A percentile compares a stretch with the other conserved stretches of the same genome.
Conservation (phyloP, 305 asterid species). For the Coffea humblotiana region DNA sequence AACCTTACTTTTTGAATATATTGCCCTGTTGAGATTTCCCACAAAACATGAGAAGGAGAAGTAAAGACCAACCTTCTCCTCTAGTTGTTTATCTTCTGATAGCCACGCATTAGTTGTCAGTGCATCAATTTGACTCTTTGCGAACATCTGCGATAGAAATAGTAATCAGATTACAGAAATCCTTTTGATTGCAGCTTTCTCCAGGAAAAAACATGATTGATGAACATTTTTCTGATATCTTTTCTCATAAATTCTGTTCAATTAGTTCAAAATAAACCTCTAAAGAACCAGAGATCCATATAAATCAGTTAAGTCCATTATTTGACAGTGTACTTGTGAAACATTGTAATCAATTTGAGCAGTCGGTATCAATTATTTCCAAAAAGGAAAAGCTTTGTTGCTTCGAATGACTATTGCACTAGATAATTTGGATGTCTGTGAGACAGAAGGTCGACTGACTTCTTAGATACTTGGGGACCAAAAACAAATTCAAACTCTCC, state of each 20-base stretch:
- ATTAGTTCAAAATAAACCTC: not conserved
- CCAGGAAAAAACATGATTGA: not conserved
- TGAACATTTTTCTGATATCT: not conserved
- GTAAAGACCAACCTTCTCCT: constrained; percentile 60
- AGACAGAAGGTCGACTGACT: not conserved
- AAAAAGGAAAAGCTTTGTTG: not conserved
- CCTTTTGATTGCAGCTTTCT: not conserved
- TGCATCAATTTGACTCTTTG: constrained; percentile 55
- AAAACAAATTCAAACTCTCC: not conserved
- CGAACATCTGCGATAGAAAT: constrained; percentile 48
- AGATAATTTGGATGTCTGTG: not conserved
- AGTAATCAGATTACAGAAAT: constrained; percentile 9
- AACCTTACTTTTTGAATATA: not conserved
- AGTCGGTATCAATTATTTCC: not conserved
- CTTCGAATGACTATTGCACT: not conserved
- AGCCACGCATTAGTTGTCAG: constrained; percentile 82
- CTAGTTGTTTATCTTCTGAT: constrained; percentile 55
- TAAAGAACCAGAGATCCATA: not conserved
- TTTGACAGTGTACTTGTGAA: not conserved
- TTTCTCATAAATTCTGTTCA: not conserved
- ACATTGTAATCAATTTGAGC: not conserved
- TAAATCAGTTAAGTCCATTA: not conserved
- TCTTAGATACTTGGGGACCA: not conserved
- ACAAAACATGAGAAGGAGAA: not conserved
- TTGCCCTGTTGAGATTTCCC: not conserved